Conservation (phyloP, 306 rosid species). For the cucumber (Cucumis sativus) region DNA sequence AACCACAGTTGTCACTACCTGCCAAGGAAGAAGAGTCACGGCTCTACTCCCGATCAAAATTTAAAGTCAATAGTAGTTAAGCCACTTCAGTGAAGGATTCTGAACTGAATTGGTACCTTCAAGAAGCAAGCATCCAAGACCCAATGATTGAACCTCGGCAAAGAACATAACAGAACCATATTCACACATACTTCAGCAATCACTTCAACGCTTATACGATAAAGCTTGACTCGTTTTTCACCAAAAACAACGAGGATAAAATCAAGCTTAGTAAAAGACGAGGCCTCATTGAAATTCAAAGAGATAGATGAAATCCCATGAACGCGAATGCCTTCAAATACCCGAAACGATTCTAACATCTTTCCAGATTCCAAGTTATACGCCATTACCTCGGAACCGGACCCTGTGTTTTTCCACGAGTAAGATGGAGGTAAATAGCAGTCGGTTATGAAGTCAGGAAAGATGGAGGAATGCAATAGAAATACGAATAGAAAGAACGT, state of each 20-base stretch:
- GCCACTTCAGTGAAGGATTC: neutral
- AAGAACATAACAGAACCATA: conserved; percentile 25
- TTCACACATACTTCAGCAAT: conserved; percentile 13
- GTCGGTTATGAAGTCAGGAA: neutral
- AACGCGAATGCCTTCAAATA: conserved; percentile 85
- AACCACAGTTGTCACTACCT: conserved; percentile 18
- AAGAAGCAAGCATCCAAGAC: conserved; percentile 79
- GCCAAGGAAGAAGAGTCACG: conserved; percentile 18
- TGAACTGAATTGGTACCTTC: conserved; percentile 28
- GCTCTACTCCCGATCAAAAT: conserved; percentile 25
- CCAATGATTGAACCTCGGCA: conserved; percentile 72
- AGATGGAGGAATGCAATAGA: neutral
- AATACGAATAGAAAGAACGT: neutral
- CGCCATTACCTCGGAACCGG: conserved; percentile 62
- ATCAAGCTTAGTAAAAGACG: conserved; percentile 2
- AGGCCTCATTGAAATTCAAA: neutral
- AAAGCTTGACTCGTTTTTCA: conserved; percentile 62
- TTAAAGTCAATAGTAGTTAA: neutral
- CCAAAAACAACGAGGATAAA: conserved; percentile 50
- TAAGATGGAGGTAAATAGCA: neutral
- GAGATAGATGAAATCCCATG: conserved; percentile 50
- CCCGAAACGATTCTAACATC: conserved; percentile 29
- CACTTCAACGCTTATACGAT: conserved; percentile 23
- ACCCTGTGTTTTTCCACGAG: conserved; percentile 27
- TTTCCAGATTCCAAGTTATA: conserved; percentile 44